A percentile compares a stretch with the other conserved stretches of the same genome.
These are phyloP conservation scores for Acanthamoeba sp. DNA, from an alignment of 208 protist genomes.

Conservation along the genomic window DNA sequence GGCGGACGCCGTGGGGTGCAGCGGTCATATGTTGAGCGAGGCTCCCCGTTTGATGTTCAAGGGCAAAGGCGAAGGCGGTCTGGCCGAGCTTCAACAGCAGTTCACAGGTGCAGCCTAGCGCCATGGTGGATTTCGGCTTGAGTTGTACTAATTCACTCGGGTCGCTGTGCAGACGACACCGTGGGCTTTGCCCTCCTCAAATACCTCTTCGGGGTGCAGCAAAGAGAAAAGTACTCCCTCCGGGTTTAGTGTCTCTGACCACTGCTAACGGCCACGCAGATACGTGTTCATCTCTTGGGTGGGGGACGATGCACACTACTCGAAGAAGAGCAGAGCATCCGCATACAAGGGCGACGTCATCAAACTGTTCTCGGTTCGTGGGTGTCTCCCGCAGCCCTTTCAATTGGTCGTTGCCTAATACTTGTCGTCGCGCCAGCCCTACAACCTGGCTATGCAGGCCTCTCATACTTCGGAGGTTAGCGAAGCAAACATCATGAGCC, in stretches of 20 bases:
- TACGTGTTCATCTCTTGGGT: slow-evolving; percentile 36
- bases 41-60: background rate
- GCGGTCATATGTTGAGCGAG: background rate
- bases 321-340: slow-evolving; percentile 10
- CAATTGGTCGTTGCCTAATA: background rate
- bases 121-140: too few species aligned
- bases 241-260: background rate
- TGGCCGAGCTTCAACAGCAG: background rate
- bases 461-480: background rate
- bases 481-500: background rate
- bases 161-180: background rate
- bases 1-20: background rate
- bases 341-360: slow-evolving; percentile 36
- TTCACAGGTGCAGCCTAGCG: background rate
- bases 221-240: slow-evolving; percentile 26
- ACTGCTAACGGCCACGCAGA: background rate
- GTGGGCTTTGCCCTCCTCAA: slow-evolving; percentile 39
- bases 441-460: slow-evolving; percentile 40
- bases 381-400: background rate
- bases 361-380: slow-evolving; percentile 13
- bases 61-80: background rate
- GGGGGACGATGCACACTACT: slow-evolving; percentile 19
- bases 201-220: background rate
- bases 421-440: background rate
- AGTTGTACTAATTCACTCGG: too few species aligned